Percentiles rank a stretch among this genome's conserved stretches.
Conservation (phyloP, 257 asterid species). For the Solanum stenotomum region DNA sequence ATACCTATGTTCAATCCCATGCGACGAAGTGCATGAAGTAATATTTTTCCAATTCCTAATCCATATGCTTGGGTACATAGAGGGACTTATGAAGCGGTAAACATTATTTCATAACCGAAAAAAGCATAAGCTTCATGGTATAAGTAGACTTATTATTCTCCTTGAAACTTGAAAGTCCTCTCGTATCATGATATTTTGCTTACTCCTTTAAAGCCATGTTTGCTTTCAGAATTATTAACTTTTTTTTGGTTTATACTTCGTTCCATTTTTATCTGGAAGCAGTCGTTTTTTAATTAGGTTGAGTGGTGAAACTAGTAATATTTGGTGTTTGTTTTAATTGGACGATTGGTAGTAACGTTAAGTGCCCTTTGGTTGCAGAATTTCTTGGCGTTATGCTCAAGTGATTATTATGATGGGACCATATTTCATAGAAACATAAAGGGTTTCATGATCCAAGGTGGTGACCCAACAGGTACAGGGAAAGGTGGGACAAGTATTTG, state of each 20-base stretch:
- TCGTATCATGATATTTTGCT: not conserved
- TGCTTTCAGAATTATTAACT: not conserved
- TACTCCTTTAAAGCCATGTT: not conserved
- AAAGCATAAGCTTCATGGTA: not conserved
- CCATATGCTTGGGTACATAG: not conserved
- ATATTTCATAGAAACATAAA: constrained; percentile 90
- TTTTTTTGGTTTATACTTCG: not conserved
- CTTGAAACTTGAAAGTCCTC: not conserved
- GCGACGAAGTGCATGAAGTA: not conserved
- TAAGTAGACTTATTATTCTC: not conserved
- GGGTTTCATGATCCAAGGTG: constrained; percentile 98
- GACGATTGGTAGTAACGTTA: not conserved
- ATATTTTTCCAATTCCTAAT: not conserved
- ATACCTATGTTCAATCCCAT: not conserved
- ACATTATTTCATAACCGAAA: not conserved
- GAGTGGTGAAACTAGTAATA: not conserved
- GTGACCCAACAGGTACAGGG: constrained; percentile 94
- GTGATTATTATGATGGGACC: constrained; percentile 93
- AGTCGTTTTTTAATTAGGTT: not conserved
- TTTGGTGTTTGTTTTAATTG: not conserved
- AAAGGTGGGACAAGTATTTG: constrained; percentile 95
- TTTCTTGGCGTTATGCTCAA: constrained; percentile 82
- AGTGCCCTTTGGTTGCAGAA: constrained; percentile 40
- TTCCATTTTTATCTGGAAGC: not conserved
- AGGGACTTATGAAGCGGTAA: not conserved